A percentile compares a stretch with the other conserved stretches of the same genome.
Conservation (phyloP, 2,329 filamentous ascomycete species). For the Talaromyces sp. region DNA sequence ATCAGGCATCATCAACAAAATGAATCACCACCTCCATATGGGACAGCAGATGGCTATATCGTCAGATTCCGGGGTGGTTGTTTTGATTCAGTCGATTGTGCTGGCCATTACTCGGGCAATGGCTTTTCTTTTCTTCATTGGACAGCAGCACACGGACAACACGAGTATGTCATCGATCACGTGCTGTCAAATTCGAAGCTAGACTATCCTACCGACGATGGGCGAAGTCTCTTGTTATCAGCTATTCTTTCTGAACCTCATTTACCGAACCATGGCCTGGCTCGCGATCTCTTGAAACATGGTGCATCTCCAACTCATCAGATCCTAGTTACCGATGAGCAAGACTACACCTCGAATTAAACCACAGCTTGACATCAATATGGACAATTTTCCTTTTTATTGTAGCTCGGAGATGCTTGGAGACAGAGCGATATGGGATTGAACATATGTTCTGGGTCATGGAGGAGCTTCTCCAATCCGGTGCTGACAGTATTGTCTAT, state of each 20-base stretch:
- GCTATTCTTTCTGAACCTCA: not conserved
- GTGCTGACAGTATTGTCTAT: not conserved
- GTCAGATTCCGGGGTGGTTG: too few relatives aligned
- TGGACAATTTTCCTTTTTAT: not conserved
- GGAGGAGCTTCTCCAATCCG: not conserved
- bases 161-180: not conserved
- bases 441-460: not conserved
- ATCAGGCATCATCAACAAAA: too few relatives aligned
- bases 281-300: not conserved
- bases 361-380: too few relatives aligned
- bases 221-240: not conserved
- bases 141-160: not conserved
- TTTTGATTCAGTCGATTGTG: not conserved
- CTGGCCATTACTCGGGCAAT: not conserved
- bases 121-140: not conserved
- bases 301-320: not conserved
- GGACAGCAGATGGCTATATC: too few relatives aligned
- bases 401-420: not conserved
- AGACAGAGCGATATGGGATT: too few relatives aligned
- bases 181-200: not conserved
- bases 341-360: too few relatives aligned
- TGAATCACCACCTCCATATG: too few relatives aligned
- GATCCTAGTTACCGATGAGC: not conserved
- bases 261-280: not conserved
- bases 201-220: not conserved